These are phyloP conservation scores for Cantharellus anzutake DNA, from an alignment of 768 basidiomycete genomes.

Conservation along the genomic window DNA sequence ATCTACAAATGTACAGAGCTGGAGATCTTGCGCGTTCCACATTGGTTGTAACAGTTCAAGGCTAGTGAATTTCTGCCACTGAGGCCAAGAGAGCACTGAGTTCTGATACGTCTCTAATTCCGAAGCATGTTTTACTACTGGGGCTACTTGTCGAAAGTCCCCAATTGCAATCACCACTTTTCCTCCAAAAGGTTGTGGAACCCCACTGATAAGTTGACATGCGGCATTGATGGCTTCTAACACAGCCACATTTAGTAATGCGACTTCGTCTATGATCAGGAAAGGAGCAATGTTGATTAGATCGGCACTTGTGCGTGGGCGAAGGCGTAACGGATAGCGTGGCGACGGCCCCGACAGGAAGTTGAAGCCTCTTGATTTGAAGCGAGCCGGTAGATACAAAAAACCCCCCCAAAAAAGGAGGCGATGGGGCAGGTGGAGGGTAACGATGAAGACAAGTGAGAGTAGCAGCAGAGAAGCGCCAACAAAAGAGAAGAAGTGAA, in stretches of 20 bases:
- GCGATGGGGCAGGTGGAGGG: too few species aligned
- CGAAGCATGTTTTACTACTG: constrained; percentile 18
- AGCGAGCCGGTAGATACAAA: too few species aligned
- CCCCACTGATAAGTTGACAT: constrained; percentile 15
- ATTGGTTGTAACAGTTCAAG: constrained; percentile 17
- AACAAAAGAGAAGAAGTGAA: too few species aligned
- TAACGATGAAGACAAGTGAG: too few species aligned
- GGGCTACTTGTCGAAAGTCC: constrained; percentile 24
- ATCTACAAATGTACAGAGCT: constrained; percentile 21
- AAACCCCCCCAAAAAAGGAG: too few species aligned
- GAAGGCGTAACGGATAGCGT: too few species aligned
- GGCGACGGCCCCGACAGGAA: too few species aligned
- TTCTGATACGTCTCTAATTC: constrained; percentile 6
- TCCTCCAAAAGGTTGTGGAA: constrained; percentile 19
- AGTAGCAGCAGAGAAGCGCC: too few species aligned
- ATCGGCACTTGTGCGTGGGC: too few species aligned
- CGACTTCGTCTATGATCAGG: constrained; percentile 26
- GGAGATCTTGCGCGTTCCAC: constrained; percentile 20
- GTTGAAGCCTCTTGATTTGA: too few species aligned
- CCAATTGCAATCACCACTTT: constrained; percentile 21
- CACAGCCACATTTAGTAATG: constrained; percentile 22
- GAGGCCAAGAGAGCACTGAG: constrained; percentile 19
- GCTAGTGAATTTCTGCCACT: constrained; percentile 18
- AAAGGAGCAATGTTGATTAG: constrained; percentile 17
- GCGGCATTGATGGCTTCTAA: constrained; percentile 20